Percentiles rank a stretch among this genome's conserved stretches.
Conservation (phyloP, 2,329 filamentous ascomycete species). For the Xylaria polymorpha region DNA sequence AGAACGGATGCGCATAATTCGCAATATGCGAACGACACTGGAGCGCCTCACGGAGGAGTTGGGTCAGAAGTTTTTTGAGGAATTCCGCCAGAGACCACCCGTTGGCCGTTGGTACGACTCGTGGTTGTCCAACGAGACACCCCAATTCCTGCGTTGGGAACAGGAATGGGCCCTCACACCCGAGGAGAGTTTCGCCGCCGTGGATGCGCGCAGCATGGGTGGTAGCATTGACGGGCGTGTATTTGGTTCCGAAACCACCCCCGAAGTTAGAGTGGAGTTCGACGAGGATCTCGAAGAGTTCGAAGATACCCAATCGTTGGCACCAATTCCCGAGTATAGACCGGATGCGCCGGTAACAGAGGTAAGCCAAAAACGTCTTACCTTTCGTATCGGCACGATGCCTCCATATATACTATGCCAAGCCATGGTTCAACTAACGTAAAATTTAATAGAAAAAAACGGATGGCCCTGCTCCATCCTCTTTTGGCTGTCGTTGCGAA, state of each 20-base stretch:
- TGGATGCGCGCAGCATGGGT: conserved; percentile 25
- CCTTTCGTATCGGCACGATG: not conserved
- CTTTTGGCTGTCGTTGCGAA: conserved; percentile 31
- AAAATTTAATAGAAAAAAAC: conserved; percentile 27
- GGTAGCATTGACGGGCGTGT: conserved; percentile 35
- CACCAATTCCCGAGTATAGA: conserved; percentile 28
- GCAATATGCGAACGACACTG: conserved; percentile 37
- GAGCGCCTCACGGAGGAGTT: conserved; percentile 40
- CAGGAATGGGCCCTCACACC: conserved; percentile 37
- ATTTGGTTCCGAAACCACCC: conserved; percentile 35
- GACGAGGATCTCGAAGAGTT: conserved; percentile 30
- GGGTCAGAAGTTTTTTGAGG: conserved; percentile 40
- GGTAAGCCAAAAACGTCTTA: conserved; percentile 24
- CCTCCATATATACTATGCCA: not conserved
- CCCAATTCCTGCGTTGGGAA: conserved; percentile 37
- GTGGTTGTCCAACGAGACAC: conserved; percentile 38
- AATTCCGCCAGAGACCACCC: conserved; percentile 37
- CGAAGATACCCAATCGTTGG: conserved; percentile 31
- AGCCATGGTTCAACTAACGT: conserved; percentile 21
- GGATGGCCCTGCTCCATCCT: conserved; percentile 15
- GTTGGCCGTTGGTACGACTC: conserved; percentile 42
- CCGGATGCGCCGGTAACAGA: conserved; percentile 38
- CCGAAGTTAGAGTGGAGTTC: conserved; percentile 33
- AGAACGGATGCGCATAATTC: conserved; percentile 40
- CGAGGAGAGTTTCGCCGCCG: conserved; percentile 23